These are phyloP conservation scores for Salix arbutifolia DNA, from an alignment of 345 rosid genomes.

Conservation along the genomic window DNA sequence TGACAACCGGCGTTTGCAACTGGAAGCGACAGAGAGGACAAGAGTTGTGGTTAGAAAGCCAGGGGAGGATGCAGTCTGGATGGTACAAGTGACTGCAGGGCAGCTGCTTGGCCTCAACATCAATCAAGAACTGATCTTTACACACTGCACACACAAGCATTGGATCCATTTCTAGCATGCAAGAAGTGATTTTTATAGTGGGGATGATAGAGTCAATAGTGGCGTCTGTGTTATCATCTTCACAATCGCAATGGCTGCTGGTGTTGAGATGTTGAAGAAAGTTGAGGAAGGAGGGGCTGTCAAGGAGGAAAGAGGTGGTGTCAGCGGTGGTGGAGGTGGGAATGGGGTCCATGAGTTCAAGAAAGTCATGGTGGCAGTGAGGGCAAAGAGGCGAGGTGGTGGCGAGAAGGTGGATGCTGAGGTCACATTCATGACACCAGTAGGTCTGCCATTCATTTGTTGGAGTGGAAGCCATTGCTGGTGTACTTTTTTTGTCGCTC, in stretches of 20 bases:
- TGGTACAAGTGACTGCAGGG: constrained; percentile 57
- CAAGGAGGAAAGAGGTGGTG: constrained; percentile 22
- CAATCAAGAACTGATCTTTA: constrained; percentile 40
- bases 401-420: constrained; percentile 41
- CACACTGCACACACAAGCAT: constrained; percentile 48
- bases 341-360: constrained; percentile 32
- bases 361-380: constrained; percentile 27
- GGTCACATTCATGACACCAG: constrained; percentile 67
- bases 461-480: constrained; percentile 14
- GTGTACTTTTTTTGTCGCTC: not conserved
- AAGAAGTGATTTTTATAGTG: constrained; percentile 35
- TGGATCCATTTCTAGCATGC: constrained; percentile 21
- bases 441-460: constrained; percentile 32
- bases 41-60: constrained; percentile 50
- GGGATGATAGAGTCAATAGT: constrained; percentile 21
- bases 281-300: constrained; percentile 44
- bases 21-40: constrained; percentile 60
- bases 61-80: constrained; percentile 51
- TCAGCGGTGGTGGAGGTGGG: constrained; percentile 5
- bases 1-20: constrained; percentile 19
- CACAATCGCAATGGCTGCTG: constrained; percentile 19
- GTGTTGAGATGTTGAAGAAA: constrained; percentile 30
- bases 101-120: constrained; percentile 39
- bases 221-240: not conserved
- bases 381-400: constrained; percentile 39